Base-by-base conservation (phyloP, 495 filamentous ascomycete genomes). In the Aspergillus nanangensis region DNA sequence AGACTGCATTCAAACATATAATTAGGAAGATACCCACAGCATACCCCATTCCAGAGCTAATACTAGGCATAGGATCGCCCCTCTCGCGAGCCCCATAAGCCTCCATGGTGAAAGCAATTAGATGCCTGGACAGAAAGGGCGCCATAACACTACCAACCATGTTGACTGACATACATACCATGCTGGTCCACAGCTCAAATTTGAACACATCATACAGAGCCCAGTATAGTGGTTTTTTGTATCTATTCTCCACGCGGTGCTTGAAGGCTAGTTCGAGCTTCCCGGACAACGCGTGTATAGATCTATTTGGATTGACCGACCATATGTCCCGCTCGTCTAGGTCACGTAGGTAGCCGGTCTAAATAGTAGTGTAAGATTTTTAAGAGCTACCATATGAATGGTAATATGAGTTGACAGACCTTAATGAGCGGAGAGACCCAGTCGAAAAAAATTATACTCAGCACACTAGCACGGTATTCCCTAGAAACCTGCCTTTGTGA, bases 191-290 rank as follows among this genome's bases (percentile, higher is more conserved):
- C 57, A 98, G 95, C 57, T 96, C 91, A 46, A 72, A 67, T 52
- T 84, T 81, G 72, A 93, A 94, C 2, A 87, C 88, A 50, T 96
- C 91, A 63, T 93, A 87, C 38, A 98, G 56, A 5, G 92, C 87
- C 71, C 80, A 86, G 9, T 88, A 53, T 9, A 98, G 69, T 0
- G 91, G 86, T 46, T 85, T 77, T 53, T 87, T 86, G 29, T 81
- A 79, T 19, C 87, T 87, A 19, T 78, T 70, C 27, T 72, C 72
- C 5, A 79, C 71, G 5, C 90, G 78, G 41, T 71, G 76, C 46
- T 84, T 66, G 55, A 96, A 88, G 0, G 86, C 79, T 25, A 68
- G 74, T 18, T 79, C 69, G 19, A 93, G 65, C 54, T 78, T 85
- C 7, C 62, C 60, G 8, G 84, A 79, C 56, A 95, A 58, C 4